These are phyloP conservation scores for Excoecaria agallocha DNA, from an alignment of 345 rosid species.

Conservation along the genomic window DNA sequence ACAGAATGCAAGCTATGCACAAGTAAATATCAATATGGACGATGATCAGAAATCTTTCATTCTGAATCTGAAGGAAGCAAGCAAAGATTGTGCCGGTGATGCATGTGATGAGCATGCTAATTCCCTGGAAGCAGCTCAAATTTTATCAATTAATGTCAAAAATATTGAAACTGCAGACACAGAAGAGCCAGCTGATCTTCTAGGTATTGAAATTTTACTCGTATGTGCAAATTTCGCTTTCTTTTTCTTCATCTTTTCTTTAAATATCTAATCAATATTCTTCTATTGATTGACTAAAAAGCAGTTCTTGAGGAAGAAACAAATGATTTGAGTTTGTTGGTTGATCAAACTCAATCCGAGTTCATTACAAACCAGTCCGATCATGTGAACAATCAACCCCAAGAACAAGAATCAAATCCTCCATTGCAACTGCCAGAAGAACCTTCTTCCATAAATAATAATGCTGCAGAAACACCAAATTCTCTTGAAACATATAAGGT, in stretches of 20 bases:
- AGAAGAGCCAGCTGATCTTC: conserved; percentile 16
- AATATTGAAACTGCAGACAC: conserved; percentile 19
- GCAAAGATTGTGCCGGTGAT: too few relatives aligned
- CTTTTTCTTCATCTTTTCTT: not conserved
- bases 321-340: conserved; percentile 17
- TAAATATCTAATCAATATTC: not conserved
- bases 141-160: not conserved
- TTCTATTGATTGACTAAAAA: not conserved
- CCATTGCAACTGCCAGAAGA: conserved; percentile 23
- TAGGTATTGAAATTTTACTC: conserved; percentile 28
- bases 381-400: too few relatives aligned
- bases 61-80: not conserved
- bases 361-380: too few relatives aligned
- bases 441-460: conserved; percentile 4
- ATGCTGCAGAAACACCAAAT: conserved; percentile 9
- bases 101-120: too few relatives aligned
- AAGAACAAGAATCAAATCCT: conserved; percentile 26
- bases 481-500: conserved; percentile 5
- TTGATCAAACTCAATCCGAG: conserved; percentile 13
- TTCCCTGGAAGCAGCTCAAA: too few relatives aligned
- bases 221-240: not conserved
- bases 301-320: conserved; percentile 25
- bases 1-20: conserved; percentile 13
- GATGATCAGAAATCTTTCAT: conserved; percentile 9
- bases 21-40: conserved; percentile 15